Evolutionary conservation across 768 basidiomycete species (phyloP).

Genomic region (Tricholoma hemisulphureum): DNA sequence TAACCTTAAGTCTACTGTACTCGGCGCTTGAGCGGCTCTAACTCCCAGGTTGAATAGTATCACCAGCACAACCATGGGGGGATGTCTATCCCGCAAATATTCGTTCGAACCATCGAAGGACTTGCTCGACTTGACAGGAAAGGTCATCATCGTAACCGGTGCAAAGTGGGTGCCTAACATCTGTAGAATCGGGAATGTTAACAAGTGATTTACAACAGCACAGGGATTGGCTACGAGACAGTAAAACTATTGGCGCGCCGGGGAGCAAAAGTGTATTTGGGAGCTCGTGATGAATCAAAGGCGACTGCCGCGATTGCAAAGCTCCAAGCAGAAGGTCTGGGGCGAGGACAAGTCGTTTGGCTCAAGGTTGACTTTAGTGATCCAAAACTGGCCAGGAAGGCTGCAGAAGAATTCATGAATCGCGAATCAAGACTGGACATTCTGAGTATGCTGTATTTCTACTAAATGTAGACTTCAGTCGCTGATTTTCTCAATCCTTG

Average conservation of each 20-base stretch:
- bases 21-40: too few relatives aligned
- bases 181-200: not conserved
- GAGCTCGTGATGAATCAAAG: conserved; percentile 38
- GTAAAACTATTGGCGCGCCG: conserved; percentile 43
- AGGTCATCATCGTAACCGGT: conserved; percentile 14
- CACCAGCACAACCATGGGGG: too few relatives aligned
- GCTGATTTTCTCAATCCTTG: not conserved
- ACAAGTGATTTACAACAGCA: conserved; percentile 20
- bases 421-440: conserved; percentile 23
- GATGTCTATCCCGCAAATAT: conserved; percentile 10
- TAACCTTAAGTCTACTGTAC: too few relatives aligned
- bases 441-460: conserved; percentile 9
- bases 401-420: conserved; percentile 32
- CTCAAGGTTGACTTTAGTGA: conserved; percentile 39
- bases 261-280: conserved; percentile 55
- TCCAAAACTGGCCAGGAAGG: conserved; percentile 29
- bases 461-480: not conserved
- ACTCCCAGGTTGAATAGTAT: too few relatives aligned
- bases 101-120: conserved; percentile 15
- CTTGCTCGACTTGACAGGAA: conserved; percentile 17
- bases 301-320: conserved; percentile 23
- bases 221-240: conserved; percentile 48
- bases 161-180: conserved; percentile 8
- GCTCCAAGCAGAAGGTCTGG: conserved; percentile 29
- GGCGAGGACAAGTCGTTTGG: conserved; percentile 33